phyloP scores from a whole-genome alignment of 371 early-diverging fungal genomes.

The Rhizopus stolonifer region DNA sequence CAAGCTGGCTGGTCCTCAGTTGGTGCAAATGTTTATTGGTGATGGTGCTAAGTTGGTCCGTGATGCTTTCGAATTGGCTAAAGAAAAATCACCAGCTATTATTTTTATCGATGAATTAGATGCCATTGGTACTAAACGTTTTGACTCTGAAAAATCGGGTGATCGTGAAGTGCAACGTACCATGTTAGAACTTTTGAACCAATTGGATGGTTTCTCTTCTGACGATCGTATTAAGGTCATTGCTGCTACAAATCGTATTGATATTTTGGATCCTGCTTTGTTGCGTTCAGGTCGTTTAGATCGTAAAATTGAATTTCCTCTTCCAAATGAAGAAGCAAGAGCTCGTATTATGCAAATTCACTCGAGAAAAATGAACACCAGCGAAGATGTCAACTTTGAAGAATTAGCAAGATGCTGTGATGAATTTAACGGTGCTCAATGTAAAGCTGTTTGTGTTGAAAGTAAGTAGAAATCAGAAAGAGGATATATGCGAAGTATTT shows the following conservation, averaged over 20 bases:
- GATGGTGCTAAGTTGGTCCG: slow-evolving; percentile 99
- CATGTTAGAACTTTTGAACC: slow-evolving; percentile 99
- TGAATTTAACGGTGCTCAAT: slow-evolving; percentile 99
- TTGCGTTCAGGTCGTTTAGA: slow-evolving; percentile 99
- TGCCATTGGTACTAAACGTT: slow-evolving; percentile 99
- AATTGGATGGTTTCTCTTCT: slow-evolving; percentile 98
- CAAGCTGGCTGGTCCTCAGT: slow-evolving; percentile 97
- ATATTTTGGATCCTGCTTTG: slow-evolving; percentile 99
- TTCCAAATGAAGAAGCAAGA: slow-evolving; percentile 98
- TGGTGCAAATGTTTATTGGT: slow-evolving; percentile 99
- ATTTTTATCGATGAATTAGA: slow-evolving; percentile 99
- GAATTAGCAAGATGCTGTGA: slow-evolving; percentile 98
- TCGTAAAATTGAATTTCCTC: slow-evolving; percentile 99
- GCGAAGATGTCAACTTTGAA: slow-evolving; percentile 97
- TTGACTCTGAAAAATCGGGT: slow-evolving; percentile 97
- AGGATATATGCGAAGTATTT: neutral
- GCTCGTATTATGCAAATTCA: slow-evolving; percentile 99
- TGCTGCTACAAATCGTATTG: slow-evolving; percentile 99
- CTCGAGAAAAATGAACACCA: slow-evolving; percentile 98
- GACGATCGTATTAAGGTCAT: slow-evolving; percentile 99
- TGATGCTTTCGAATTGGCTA: slow-evolving; percentile 98
- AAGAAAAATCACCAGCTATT: slow-evolving; percentile 99
- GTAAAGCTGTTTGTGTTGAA: slow-evolving; percentile 98
- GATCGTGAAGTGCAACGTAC: slow-evolving; percentile 99
- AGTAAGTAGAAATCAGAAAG: slow-evolving; percentile 23